Base-by-base conservation (phyloP, 495 filamentous ascomycete species). In the Aspergillus sclerotioniger region DNA sequence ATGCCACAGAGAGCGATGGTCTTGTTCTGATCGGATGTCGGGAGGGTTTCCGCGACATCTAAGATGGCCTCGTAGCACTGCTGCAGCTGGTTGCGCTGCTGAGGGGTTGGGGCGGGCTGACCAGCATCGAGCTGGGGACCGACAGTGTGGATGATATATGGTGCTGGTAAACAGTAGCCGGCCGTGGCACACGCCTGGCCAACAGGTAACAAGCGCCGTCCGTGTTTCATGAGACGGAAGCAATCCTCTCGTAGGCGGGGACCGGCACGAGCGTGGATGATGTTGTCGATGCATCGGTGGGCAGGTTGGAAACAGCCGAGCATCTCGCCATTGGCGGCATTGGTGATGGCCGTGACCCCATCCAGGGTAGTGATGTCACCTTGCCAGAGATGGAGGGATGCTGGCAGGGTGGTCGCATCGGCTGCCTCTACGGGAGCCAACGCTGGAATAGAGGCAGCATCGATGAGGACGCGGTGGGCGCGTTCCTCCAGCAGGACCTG, bases 201-300 rank as follows among this genome's bases (percentile, higher is more conserved):
- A 3, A 56, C 52, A 0, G 63, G 61, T 35, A 66, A 61, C 12
- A 43, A 17, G 45, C 64, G 35, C 8, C 51, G 47, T 19, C 66
- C 63, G 6, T 37, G 20, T 3, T 39, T 4, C 52, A 69, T 66
- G 20, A 69, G 16, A 12, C 29, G 12, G 50, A 57, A 47, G 32
- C 66, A 69, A 0, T 63, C 63, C 29, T 66, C 57, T 8, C 66
- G 61, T 10, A 69, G 59, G 1, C 61, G 61, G n/a, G 66, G 66
- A 13, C 66, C 66, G 1, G 61, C 66, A 21, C 59, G 57, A 1
- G 63, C 58, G 48, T 69, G 66, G 35, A 69, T 69, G 20, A 66
- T 60, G 59, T 66, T 69, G 47, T 69, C 66, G 44, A 69, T 69
- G 51, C 66, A 69, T n/a, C 57, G 63, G 21, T 69, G 66, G 3